Conservation (phyloP, 805 yeast species). For the Lipomyces sp. region DNA sequence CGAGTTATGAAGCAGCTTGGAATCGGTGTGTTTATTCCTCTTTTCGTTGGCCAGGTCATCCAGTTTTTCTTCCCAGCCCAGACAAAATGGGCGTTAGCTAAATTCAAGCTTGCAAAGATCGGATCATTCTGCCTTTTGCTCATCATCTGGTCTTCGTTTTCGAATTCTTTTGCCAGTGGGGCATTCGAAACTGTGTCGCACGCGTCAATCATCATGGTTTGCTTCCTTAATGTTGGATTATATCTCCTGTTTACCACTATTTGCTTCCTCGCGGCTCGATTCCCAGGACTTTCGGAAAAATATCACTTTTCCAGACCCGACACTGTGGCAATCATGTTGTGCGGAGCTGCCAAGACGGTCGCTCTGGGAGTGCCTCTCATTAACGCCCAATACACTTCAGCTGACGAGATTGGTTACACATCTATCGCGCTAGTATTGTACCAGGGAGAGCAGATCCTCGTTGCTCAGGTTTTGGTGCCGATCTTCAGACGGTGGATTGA, state of each 20-base stretch:
- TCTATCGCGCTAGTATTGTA: slow-evolving; percentile 83
- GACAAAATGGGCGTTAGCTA: slow-evolving; percentile 62
- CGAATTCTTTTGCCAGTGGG: slow-evolving; percentile 71
- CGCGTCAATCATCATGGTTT: slow-evolving; percentile 71
- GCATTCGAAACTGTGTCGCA: slow-evolving; percentile 76
- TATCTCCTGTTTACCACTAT: slow-evolving; percentile 75
- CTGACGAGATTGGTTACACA: slow-evolving; percentile 63
- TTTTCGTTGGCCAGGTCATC: slow-evolving; percentile 84
- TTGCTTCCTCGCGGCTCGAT: slow-evolving; percentile 65
- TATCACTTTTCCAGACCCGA: slow-evolving; percentile 74
- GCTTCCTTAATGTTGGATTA: slow-evolving; percentile 81
- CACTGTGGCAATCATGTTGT: slow-evolving; percentile 77
- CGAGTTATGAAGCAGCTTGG: slow-evolving; percentile 89
- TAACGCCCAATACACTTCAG: slow-evolving; percentile 73
- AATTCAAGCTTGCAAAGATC: slow-evolving; percentile 67
- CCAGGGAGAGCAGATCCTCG: slow-evolving; percentile 84
- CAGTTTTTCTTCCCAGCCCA: slow-evolving; percentile 73
- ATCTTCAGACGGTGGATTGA: slow-evolving; percentile 72
- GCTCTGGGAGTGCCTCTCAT: slow-evolving; percentile 86
- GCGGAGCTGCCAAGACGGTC: slow-evolving; percentile 94
- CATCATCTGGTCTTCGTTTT: slow-evolving; percentile 59
- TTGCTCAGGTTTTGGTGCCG: slow-evolving; percentile 73
- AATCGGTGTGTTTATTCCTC: slow-evolving; percentile 77
- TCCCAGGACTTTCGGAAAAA: slow-evolving; percentile 53
- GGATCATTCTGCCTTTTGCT: slow-evolving; percentile 80